Base-by-base conservation (phyloP, 495 filamentous ascomycete genomes). In the Cladorrhinum samala region DNA sequence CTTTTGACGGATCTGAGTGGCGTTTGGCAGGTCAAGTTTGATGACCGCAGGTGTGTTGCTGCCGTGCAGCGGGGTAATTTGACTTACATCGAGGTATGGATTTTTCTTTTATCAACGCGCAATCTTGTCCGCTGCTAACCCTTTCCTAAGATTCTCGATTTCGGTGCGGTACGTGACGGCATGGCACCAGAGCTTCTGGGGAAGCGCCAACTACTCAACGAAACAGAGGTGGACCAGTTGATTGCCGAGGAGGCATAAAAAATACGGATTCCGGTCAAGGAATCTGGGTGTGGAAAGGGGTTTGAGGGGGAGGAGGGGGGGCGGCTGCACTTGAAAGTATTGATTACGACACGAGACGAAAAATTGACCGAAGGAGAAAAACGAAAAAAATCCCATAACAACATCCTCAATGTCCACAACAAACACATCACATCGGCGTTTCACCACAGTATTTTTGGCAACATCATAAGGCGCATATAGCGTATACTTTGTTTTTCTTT, bases 11-110 rank as follows among this genome's bases (percentile, higher is more conserved):
- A 96, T 64, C 77, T 99, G 51, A 91, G 85, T 60, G 89, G 90
- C 8, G 93, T 99, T 38, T 99, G 93, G 93, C 93, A 99, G 72
- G 93, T 99, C 62, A 90, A 90, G 64, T 99, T 99, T 70, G 91
- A 99, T 66, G 88, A 95, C 65, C 79, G 93, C 54, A 77, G 91
- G 68, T 99, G 93, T 68, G 93, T 99, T 41, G 93, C 93, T 46
- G 93, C 93, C 25, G 93, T 99, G 56, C 94, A 99, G 74, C 78
- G 93, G 40, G 88, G 94, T 49, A 84, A 83, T 57, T 64, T 95
- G 61, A 97, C 94, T 4, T 97, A 95, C 63, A 89, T 99, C 45
- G 93, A 99, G 83, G 93, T 97, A 67, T 77, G 85, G 70, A 49
- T 24, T 13, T 13, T 21, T 8, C 17, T 9, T 9, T 41, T 57